Evolutionary conservation across 1,284 basidiomycete genomes (phyloP).

Genomic region (Porogramme epimiltina): DNA sequence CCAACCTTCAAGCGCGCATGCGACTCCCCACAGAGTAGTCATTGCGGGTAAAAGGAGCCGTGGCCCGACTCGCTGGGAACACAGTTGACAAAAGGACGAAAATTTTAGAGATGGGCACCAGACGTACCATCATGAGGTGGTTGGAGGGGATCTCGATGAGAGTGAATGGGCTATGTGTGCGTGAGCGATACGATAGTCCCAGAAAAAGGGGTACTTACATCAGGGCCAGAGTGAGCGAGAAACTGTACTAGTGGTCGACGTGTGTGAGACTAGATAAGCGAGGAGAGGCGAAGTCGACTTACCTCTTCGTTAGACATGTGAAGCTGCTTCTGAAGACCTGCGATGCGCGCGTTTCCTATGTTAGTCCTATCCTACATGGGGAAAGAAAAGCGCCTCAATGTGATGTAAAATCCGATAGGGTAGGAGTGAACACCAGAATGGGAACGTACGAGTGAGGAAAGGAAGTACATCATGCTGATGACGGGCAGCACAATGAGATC

Average conservation of each 20-base stretch:
- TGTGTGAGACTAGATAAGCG: too few relatives aligned
- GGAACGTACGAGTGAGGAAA: too few relatives aligned
- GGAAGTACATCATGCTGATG: too few relatives aligned
- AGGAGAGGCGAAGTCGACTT: too few relatives aligned
- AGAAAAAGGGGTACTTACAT: conserved; percentile 30
- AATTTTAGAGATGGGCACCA: neutral
- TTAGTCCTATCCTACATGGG: too few relatives aligned
- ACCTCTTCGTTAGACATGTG: too few relatives aligned
- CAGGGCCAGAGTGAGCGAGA: conserved; percentile 54
- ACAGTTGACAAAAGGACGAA: neutral
- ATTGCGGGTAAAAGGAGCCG: conserved; percentile 57
- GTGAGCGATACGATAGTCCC: neutral
- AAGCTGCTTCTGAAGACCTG: too few relatives aligned
- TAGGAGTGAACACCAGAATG: too few relatives aligned
- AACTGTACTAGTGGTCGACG: conserved; percentile 52
- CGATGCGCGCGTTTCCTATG: too few relatives aligned
- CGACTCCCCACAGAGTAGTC: conserved; percentile 59
- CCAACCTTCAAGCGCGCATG: conserved; percentile 53
- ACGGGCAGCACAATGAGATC: too few relatives aligned
- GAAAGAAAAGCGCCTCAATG: too few relatives aligned
- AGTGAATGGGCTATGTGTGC: conserved; percentile 53
- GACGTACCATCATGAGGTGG: neutral
- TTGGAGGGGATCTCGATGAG: conserved; percentile 62
- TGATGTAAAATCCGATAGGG: too few relatives aligned
- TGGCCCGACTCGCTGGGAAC: conserved; percentile 58